These are phyloP conservation scores for Lactarius deliciosus DNA, from an alignment of 768 basidiomycete species.

Conservation along the genomic window DNA sequence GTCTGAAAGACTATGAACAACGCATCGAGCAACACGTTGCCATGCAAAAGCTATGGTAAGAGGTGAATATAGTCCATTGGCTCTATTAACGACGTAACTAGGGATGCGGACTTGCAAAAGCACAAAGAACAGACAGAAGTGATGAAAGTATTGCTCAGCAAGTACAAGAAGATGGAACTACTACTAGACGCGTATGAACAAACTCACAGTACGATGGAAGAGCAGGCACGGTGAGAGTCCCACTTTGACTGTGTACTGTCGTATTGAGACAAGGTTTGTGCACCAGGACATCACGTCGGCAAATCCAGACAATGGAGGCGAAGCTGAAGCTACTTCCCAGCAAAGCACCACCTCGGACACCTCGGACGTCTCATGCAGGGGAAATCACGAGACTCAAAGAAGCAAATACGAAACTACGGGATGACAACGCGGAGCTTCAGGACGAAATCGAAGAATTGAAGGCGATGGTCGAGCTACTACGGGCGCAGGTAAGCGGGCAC, in stretches of 20 bases:
- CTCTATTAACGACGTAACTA: conserved; percentile 34
- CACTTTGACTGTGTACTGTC: conserved; percentile 1
- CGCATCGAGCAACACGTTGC: conserved; percentile 80
- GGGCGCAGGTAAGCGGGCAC: conserved; percentile 52
- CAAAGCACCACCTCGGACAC: conserved; percentile 22
- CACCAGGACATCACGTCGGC: conserved; percentile 53
- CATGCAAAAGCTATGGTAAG: conserved; percentile 74
- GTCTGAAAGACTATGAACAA: conserved; percentile 81
- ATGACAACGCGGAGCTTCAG: conserved; percentile 55
- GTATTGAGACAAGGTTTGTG: not conserved
- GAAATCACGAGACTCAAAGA: conserved; percentile 45
- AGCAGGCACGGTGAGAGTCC: conserved; percentile 55
- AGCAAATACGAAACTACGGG: conserved; percentile 52
- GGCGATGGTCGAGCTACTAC: conserved; percentile 69
- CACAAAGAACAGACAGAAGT: conserved; percentile 65
- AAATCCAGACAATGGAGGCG: conserved; percentile 62
- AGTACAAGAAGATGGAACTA: conserved; percentile 66
- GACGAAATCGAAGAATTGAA: conserved; percentile 65
- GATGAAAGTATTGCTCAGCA: conserved; percentile 53
- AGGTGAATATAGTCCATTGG: not conserved
- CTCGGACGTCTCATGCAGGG: conserved; percentile 15
- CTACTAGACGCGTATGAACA: conserved; percentile 58
- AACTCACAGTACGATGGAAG: conserved; percentile 53
- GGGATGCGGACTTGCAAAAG: conserved; percentile 73
- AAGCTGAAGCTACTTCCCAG: conserved; percentile 46